Evolutionary conservation across 2,329 filamentous ascomycete species (phyloP).

Genomic region (Thelonectria olida): DNA sequence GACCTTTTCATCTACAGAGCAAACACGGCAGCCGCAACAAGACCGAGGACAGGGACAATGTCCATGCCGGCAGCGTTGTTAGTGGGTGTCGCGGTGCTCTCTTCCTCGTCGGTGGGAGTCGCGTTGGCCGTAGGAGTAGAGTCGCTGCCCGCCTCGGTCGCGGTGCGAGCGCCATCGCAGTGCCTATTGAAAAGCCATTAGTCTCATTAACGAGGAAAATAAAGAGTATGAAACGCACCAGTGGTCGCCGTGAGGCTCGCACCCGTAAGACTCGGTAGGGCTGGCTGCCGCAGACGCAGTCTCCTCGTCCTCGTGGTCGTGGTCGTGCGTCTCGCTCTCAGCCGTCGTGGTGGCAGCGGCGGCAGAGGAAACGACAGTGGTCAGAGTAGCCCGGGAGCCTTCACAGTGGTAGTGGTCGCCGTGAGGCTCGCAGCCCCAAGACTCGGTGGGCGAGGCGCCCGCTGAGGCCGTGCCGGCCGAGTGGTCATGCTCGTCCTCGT

Average conservation of each 20-base stretch:
- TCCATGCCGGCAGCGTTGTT: conserved; percentile 15
- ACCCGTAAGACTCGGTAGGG: conserved; percentile 37
- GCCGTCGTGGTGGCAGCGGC: conserved; percentile 11
- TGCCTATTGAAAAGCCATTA: conserved; percentile 26
- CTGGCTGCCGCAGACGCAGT: conserved; percentile 25
- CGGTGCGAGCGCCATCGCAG: conserved; percentile 31
- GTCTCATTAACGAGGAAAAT: too few relatives aligned
- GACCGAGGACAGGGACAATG: conserved; percentile 33
- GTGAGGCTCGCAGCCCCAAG: conserved; percentile 27
- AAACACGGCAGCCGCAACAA: conserved; percentile 34
- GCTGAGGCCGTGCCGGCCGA: conserved; percentile 19
- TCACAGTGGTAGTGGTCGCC: conserved; percentile 34
- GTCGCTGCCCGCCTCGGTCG: conserved; percentile 6
- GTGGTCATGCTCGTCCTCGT: conserved; percentile 14
- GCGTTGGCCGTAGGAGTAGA: conserved; percentile 13
- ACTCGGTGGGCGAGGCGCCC: conserved; percentile 33
- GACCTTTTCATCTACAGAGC: conserved; percentile 27
- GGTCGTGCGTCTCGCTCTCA: not conserved
- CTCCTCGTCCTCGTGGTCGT: conserved; percentile 25
- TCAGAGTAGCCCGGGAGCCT: conserved; percentile 28
- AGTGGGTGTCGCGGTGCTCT: conserved; percentile 7
- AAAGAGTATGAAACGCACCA: conserved; percentile 23
- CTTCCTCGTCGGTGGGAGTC: conserved; percentile 14
- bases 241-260: conserved; percentile 38
- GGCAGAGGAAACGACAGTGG: not conserved